Conservation (phyloP, 2,329 filamentous ascomycete species). For the Nectriaceae sp. region DNA sequence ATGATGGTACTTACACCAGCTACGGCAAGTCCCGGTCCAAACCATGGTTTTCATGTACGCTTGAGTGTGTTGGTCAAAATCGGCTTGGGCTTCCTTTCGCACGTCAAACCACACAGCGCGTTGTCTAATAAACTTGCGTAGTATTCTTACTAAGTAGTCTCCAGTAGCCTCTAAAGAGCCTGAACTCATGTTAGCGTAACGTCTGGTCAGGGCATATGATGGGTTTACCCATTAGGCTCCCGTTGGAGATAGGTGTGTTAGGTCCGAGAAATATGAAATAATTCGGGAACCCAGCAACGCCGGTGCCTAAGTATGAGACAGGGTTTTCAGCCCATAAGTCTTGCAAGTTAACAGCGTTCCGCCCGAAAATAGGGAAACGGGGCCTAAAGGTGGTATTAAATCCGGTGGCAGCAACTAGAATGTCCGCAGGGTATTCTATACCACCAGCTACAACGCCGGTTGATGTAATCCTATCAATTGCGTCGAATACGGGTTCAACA, state of each 20-base stretch:
- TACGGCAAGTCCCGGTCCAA: conserved; percentile 44
- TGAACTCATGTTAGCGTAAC: not conserved
- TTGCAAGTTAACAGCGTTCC: conserved; percentile 15
- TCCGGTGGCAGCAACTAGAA: conserved; percentile 22
- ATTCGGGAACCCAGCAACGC: conserved; percentile 28
- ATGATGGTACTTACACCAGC: conserved; percentile 41
- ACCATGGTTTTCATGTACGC: conserved; percentile 44
- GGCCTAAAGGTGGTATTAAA: conserved; percentile 25
- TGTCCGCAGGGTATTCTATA: conserved; percentile 15
- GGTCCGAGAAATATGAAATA: conserved; percentile 34
- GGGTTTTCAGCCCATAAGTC: conserved; percentile 22
- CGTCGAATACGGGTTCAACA: conserved; percentile 37
- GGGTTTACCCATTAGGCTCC: conserved; percentile 22
- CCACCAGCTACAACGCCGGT: conserved; percentile 27
- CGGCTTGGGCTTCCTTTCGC: conserved; percentile 37
- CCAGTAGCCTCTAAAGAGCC: conserved; percentile 28
- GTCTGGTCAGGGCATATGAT: fast-evolving
- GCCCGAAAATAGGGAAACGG: conserved; percentile 25
- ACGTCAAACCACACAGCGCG: conserved; percentile 21
- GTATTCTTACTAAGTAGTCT: conserved; percentile 28
- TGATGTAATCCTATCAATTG: conserved; percentile 27
- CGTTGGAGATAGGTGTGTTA: conserved; percentile 31
- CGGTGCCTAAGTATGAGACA: conserved; percentile 34
- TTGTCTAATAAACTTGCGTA: conserved; percentile 24
- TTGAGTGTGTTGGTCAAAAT: conserved; percentile 48